A percentile compares a stretch with the other conserved stretches of the same genome.
phyloP scores from a whole-genome alignment of 1,284 basidiomycete species.

The Neolentinus lepideus region DNA sequence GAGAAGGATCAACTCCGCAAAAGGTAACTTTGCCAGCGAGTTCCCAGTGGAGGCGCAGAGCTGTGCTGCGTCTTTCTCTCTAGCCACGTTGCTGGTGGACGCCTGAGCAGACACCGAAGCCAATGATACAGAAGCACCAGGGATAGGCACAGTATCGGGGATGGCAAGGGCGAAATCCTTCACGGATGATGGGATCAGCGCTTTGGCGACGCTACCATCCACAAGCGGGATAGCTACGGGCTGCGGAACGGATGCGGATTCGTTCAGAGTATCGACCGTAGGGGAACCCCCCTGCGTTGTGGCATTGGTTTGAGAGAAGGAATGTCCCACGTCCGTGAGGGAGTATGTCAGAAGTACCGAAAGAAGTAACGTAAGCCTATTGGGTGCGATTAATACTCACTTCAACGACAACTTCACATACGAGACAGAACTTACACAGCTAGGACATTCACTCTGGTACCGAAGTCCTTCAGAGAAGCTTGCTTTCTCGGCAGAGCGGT shows the following conservation, averaged over 20 bases:
- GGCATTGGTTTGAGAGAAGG: neutral
- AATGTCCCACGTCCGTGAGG: neutral
- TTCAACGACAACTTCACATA: conserved; percentile 4
- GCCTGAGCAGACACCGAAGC: neutral
- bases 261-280: conserved; percentile 1
- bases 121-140: conserved; percentile 22
- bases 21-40: neutral
- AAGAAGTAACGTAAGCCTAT: neutral
- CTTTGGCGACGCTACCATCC: neutral
- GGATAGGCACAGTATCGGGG: conserved; percentile 31
- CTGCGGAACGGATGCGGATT: conserved; percentile 27
- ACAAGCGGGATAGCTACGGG: conserved; percentile 18
- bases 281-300: neutral
- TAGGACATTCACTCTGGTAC: conserved; percentile 45
- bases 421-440: conserved; percentile 44
- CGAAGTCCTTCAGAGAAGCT: conserved; percentile 22
- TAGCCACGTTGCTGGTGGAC: neutral
- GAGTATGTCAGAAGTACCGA: neutral
- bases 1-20: neutral
- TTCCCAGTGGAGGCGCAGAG: neutral
- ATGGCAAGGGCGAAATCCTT: conserved; percentile 53
- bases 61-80: neutral
- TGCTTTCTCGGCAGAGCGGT: conserved; percentile 3
- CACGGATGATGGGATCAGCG: conserved; percentile 33
- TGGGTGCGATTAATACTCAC: neutral